phyloP scores from a whole-genome alignment of 495 filamentous ascomycete genomes.

The Trichocladium uniseriatum region DNA sequence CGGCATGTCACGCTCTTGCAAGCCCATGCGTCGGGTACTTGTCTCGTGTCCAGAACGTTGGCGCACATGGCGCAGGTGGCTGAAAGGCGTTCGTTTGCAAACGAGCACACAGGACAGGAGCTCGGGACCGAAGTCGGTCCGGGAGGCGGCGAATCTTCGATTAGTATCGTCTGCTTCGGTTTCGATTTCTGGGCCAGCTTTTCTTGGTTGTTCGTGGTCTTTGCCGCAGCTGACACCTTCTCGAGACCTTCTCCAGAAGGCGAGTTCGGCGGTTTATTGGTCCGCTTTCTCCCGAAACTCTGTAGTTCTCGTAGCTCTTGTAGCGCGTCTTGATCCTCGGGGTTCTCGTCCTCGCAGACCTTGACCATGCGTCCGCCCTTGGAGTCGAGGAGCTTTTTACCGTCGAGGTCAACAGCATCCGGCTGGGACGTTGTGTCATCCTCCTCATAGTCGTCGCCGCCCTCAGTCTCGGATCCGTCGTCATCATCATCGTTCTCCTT shows the following conservation, averaged over 20 bases:
- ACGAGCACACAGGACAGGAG: constrained; percentile 54
- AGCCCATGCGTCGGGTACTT: constrained; percentile 47
- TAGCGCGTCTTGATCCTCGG: constrained; percentile 47
- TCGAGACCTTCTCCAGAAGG: neutral
- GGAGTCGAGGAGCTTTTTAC: constrained; percentile 47
- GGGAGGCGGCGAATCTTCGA: neutral
- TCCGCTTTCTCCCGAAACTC: constrained; percentile 11
- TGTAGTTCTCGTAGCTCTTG: constrained; percentile 53
- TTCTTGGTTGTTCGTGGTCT: neutral
- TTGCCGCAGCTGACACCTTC: neutral
- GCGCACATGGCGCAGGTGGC: constrained; percentile 55
- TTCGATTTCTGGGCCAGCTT: neutral
- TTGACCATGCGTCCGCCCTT: constrained; percentile 56
- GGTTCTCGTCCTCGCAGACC: constrained; percentile 63
- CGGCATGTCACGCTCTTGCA: constrained; percentile 47
- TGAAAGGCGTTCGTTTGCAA: constrained; percentile 41
- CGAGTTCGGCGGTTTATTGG: neutral
- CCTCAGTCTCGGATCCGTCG: constrained; percentile 27
- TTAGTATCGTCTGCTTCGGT: neutral
- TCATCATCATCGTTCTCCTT: constrained; percentile 22
- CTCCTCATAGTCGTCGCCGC: constrained; percentile 34
- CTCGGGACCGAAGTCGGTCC: neutral
- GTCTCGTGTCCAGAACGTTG: constrained; percentile 49
- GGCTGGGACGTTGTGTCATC: constrained; percentile 21
- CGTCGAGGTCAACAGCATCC: constrained; percentile 47